Base-by-base conservation (phyloP, 2,329 filamentous ascomycete species). In the Colletotrichum sublineola region DNA sequence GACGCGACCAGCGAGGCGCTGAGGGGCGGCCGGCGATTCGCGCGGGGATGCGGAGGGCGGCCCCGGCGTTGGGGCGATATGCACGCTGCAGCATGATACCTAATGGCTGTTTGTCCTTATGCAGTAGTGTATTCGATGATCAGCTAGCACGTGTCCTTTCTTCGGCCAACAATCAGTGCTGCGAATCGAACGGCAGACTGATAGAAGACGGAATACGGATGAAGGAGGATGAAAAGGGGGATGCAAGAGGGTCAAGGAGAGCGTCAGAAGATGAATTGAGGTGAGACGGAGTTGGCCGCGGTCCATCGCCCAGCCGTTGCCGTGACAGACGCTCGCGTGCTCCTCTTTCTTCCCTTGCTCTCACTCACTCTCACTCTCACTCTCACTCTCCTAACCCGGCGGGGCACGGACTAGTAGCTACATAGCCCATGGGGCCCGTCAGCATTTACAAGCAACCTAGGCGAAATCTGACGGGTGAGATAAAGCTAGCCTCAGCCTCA, bases 81-180 rank as follows among this genome's bases (percentile, higher is more conserved):
- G 58, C 69, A 58, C 66, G 53, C n/a, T 46, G 69, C 58, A 71
- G 63, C 68, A 72, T 72, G 44, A 60, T 71, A 29, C 14, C 14
- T 15, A 44, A 20, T 44, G 52, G 15, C 46, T 15, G 20, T n/a
- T 2, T 6, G 8, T 24, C 20, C 36, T 40, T 63, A 15, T 48
- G 50, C 56, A 57, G 31, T 18, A 14, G 15, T 24, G 20, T 58
- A 44, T 42, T 68, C n/a, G 48, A 20, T 5, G 44, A 31, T 36
- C 58, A 31, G 24, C 4, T 14, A 15, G 52, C 33, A 31, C 20
- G 40, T n/a, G 40, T 4, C 40, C 29, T 46, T n/a, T 46, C 8
- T 1, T 44, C 18, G 1, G 15, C 18, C 1, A 2, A 4, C 20
- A 9, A 11, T 48, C 9, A 0, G 7, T 52, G 48, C 5, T 31